Evolutionary conservation across 306 rosid genomes (phyloP).

Genomic region (Purshia tridentata): DNA sequence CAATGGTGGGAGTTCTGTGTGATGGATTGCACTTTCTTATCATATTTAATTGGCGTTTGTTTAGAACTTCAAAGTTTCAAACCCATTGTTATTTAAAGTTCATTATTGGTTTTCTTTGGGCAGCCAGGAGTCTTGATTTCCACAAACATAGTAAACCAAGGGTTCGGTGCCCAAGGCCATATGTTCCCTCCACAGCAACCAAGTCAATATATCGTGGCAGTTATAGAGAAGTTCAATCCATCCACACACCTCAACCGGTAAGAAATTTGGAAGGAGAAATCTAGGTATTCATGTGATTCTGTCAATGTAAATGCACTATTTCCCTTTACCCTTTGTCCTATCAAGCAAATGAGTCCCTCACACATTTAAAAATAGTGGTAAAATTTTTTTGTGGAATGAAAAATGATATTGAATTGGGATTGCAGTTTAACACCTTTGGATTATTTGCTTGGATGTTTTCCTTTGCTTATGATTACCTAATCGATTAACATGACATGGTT

Average conservation of each 20-base stretch:
- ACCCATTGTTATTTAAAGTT: neutral
- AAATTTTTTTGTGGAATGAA: neutral
- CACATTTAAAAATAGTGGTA: neutral
- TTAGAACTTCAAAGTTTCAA: neutral
- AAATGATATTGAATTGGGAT: neutral
- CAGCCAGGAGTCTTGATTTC: slow-evolving; percentile 54
- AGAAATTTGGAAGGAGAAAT: slow-evolving; percentile 14
- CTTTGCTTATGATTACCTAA: neutral
- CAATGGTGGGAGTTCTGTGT: neutral
- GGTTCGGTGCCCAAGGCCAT: slow-evolving; percentile 44
- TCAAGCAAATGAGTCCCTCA: neutral
- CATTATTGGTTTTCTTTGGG: slow-evolving; percentile 8
- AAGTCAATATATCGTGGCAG: slow-evolving; percentile 43
- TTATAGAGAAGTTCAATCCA: slow-evolving; percentile 51
- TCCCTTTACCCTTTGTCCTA: neutral
- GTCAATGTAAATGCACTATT: neutral
- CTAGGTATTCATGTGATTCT: neutral
- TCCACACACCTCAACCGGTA: slow-evolving; percentile 45
- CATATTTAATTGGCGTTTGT: neutral
- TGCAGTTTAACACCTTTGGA: neutral
- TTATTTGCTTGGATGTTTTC: neutral
- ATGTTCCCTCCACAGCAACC: slow-evolving; percentile 31
- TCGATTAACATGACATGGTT: neutral
- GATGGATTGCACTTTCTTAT: neutral
- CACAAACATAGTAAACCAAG: slow-evolving; percentile 48